phyloP scores from a whole-genome alignment of 495 filamentous ascomycete species.

The Pseudomonodictys pantanalensis region DNA sequence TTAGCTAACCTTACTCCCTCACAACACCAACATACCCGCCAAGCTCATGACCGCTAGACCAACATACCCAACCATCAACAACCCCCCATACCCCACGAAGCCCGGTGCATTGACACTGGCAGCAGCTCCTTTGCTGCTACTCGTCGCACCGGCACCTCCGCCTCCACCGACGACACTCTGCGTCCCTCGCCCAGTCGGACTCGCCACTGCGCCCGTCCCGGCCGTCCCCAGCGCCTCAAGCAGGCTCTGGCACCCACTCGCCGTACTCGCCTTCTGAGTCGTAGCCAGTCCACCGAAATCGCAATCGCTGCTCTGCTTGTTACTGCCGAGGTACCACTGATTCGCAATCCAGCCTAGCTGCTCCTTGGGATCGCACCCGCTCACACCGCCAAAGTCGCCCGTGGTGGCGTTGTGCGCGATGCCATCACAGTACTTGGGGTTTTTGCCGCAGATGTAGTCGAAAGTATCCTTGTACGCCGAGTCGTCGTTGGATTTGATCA shows the following conservation, averaged over 20 bases:
- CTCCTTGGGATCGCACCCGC: slow-evolving; percentile 76
- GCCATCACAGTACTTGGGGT: slow-evolving; percentile 59
- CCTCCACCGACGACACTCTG: slow-evolving; percentile 40
- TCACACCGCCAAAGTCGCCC: slow-evolving; percentile 83
- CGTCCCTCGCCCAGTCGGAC: slow-evolving; percentile 35
- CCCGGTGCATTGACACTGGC: slow-evolving; percentile 49
- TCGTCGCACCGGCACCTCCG: slow-evolving; percentile 44
- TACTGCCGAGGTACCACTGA: slow-evolving; percentile 64
- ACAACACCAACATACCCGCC: slow-evolving; percentile 74
- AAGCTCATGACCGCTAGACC: slow-evolving; percentile 64
- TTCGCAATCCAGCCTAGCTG: slow-evolving; percentile 80
- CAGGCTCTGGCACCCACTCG: slow-evolving; percentile 51
- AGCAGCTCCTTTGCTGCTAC: slow-evolving; percentile 40
- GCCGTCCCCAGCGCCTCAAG: slow-evolving; percentile 59
- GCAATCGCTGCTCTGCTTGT: slow-evolving; percentile 64
- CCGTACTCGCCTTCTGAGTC: slow-evolving; percentile 40
- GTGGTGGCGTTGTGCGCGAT: slow-evolving; percentile 67
- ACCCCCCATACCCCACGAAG: slow-evolving; percentile 56
- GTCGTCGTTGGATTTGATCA: slow-evolving; percentile 48
- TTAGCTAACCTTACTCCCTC: too few species aligned
- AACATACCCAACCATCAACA: slow-evolving; percentile 66
- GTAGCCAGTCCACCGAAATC: slow-evolving; percentile 67
- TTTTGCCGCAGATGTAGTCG: slow-evolving; percentile 61
- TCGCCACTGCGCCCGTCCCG: slow-evolving; percentile 62
- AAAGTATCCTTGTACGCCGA: slow-evolving; percentile 64